These are phyloP conservation scores for Thermoascus crustaceus DNA, from an alignment of 2,329 filamentous ascomycete species.

Conservation along the genomic window DNA sequence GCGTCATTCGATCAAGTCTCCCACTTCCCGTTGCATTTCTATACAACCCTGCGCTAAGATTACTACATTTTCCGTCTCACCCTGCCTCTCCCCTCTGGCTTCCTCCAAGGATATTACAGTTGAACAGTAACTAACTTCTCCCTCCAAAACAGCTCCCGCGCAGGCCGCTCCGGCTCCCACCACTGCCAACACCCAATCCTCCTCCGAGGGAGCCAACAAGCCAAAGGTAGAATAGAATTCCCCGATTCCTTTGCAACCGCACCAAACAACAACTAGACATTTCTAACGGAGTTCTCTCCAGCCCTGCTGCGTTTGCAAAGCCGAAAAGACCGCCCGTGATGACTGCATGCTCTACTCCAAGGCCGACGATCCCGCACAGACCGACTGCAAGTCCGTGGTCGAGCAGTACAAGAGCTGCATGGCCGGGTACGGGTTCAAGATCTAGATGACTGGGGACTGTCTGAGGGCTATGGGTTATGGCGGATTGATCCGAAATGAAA, in stretches of 20 bases:
- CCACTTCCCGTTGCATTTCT: no score
- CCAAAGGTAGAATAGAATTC: slow-evolving; percentile 25
- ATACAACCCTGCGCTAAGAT: no score
- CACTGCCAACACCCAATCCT: slow-evolving; percentile 13
- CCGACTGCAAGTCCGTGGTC: slow-evolving; percentile 75
- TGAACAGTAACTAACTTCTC: not conserved
- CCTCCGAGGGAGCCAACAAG: slow-evolving; percentile 23
- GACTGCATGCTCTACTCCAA: slow-evolving; percentile 99
- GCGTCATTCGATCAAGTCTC: no score
- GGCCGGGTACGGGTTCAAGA: slow-evolving; percentile 82
- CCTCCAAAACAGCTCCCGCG: not conserved
- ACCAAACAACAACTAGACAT: slow-evolving; percentile 6
- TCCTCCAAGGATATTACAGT: not conserved
- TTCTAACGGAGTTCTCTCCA: slow-evolving; percentile 38
- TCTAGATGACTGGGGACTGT: slow-evolving; percentile 18
- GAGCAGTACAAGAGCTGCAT: slow-evolving; percentile 86
- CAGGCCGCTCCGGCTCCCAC: slow-evolving; percentile 12
- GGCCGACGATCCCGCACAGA: slow-evolving; percentile 63
- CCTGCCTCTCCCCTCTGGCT: no score
- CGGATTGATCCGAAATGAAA: no score
- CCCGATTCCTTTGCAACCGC: not conserved
- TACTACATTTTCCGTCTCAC: no score
- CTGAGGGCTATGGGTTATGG: no score
- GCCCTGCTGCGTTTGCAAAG: slow-evolving; percentile 97
- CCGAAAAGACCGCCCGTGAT: slow-evolving; percentile 85